A percentile compares a stretch with the other conserved stretches of the same genome.
Evolutionary conservation across 768 basidiomycete species (phyloP).

Genomic region (Myochromella boudieri): DNA sequence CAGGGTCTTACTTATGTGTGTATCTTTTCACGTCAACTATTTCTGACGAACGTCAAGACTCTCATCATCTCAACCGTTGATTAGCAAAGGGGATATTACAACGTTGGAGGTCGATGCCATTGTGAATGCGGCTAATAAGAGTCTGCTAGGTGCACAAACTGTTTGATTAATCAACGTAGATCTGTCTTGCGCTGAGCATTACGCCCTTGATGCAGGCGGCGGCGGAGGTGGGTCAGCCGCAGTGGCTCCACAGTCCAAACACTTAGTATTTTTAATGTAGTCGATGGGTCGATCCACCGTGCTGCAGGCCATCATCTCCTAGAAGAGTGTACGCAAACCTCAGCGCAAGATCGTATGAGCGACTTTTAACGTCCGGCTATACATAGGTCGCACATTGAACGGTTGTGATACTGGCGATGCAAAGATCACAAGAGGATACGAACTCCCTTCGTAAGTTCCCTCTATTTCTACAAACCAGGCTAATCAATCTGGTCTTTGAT

Average conservation of each 20-base stretch:
- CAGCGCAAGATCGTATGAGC: slow-evolving; percentile 1
- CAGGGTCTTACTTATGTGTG: slow-evolving; percentile 70
- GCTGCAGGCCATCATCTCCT: slow-evolving; percentile 68
- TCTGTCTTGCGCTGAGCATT: background rate
- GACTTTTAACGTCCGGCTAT: slow-evolving; percentile 1
- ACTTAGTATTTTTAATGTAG: slow-evolving; percentile 30
- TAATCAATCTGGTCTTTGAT: background rate
- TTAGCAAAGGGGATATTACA: slow-evolving; percentile 81
- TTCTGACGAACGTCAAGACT: no score
- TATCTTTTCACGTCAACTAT: slow-evolving; percentile 9
- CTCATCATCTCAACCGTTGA: background rate
- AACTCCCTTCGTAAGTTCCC: slow-evolving; percentile 67
- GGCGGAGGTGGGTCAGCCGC: slow-evolving; percentile 59
- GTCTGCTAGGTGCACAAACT: slow-evolving; percentile 72
- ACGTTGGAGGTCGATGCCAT: slow-evolving; percentile 67
- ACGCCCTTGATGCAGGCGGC: slow-evolving; percentile 49
- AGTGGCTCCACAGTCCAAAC: background rate
- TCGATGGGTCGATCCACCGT: slow-evolving; percentile 80
- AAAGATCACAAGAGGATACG: slow-evolving; percentile 78
- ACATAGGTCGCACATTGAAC: slow-evolving; percentile 57
- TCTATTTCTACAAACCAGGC: slow-evolving; percentile 1
- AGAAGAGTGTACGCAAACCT: slow-evolving; percentile 60
- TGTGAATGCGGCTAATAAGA: slow-evolving; percentile 81
- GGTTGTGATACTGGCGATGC: slow-evolving; percentile 73
- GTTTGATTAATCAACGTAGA: slow-evolving; percentile 20